Conservation (phyloP, 176 grass and related monocot species). For the Musa schizocarpa region DNA sequence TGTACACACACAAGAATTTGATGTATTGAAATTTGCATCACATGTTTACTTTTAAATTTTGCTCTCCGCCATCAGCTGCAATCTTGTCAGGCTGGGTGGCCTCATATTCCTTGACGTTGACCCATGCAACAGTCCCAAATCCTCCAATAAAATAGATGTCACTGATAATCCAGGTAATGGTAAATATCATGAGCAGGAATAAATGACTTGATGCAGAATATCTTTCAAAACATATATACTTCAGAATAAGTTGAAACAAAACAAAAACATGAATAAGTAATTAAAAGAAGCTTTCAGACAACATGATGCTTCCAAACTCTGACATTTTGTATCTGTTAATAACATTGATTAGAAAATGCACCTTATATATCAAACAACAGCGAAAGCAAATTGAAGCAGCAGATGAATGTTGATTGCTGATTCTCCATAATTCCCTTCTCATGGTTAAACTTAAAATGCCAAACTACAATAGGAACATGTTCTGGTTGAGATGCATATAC, state of each 20-base stretch:
- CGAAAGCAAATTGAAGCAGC: background rate
- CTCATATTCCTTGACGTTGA: constrained; percentile 93
- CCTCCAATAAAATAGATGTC: constrained; percentile 98
- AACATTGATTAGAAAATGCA: background rate
- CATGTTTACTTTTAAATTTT: constrained; percentile 70
- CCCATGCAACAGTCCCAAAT: constrained; percentile 95
- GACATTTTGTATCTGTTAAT: no score
- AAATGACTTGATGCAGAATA: background rate
- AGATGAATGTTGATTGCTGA: background rate
- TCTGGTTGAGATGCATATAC: no score
- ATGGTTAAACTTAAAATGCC: background rate
- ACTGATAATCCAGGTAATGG: constrained; percentile 20
- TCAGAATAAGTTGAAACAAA: background rate
- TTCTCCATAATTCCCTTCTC: background rate
- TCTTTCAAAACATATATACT: background rate
- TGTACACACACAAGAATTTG: background rate
- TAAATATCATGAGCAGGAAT: background rate
- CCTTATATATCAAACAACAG: background rate
- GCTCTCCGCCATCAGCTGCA: constrained; percentile 75
- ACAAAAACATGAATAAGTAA: background rate
- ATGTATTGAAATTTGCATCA: background rate
- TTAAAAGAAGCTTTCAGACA: background rate
- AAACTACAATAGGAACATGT: background rate
- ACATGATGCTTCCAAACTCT: no score
- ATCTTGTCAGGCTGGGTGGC: constrained; percentile 78